Evolutionary conservation across 257 asterid species (phyloP).

Genomic region (Avicennia marina): DNA sequence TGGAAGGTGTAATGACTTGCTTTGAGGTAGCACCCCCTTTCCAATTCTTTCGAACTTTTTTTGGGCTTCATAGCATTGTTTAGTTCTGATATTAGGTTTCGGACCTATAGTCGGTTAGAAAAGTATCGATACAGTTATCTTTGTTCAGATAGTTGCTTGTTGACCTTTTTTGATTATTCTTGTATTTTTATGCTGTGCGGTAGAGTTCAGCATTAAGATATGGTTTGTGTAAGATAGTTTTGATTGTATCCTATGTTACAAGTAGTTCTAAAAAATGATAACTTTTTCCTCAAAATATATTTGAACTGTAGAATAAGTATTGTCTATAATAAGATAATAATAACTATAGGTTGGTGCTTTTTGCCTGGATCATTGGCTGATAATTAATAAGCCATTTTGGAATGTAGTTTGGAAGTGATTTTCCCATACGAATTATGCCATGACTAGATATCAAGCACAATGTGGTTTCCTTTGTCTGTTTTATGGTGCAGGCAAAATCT

Average conservation of each 20-base stretch:
- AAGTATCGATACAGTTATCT: too few species aligned
- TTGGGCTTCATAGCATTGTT: too few species aligned
- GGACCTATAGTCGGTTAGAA: too few species aligned
- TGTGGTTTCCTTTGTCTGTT: slow-evolving; percentile 8
- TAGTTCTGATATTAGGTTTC: too few species aligned
- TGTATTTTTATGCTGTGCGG: not conserved
- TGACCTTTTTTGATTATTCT: not conserved
- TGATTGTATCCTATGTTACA: not conserved
- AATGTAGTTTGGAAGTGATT: not conserved
- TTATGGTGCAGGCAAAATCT: not conserved
- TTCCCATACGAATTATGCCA: not conserved
- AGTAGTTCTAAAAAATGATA: not conserved
- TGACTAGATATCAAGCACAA: not conserved
- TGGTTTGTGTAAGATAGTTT: not conserved
- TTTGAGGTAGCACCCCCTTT: too few species aligned
- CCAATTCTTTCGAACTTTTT: too few species aligned
- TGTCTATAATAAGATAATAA: not conserved
- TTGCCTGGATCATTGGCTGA: not conserved
- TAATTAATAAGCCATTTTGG: not conserved
- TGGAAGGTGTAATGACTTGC: too few species aligned
- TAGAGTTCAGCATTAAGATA: not conserved
- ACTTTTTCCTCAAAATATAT: not conserved
- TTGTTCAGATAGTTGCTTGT: too few species aligned
- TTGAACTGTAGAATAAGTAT: not conserved
- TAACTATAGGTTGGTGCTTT: not conserved